phyloP scores from a whole-genome alignment of 2,329 filamentous ascomycete species.

The Cytospora leucostoma region DNA sequence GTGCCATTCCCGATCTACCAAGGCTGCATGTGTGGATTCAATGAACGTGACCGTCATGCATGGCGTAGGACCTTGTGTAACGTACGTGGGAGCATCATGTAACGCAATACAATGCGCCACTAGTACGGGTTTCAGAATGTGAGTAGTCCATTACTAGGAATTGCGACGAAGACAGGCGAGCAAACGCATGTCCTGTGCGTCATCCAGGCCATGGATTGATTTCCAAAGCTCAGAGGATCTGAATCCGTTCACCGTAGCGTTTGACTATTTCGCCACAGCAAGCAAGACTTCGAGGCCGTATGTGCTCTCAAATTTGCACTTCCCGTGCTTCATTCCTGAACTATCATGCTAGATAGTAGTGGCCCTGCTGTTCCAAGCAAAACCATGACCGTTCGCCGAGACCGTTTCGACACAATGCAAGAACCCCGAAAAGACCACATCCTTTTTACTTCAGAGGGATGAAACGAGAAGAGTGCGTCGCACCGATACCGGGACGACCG shows the following conservation, averaged over 20 bases:
- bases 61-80: no score
- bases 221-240: background rate
- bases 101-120: no score
- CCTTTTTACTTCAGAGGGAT: slow-evolving; percentile 95
- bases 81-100: no score
- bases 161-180: no score
- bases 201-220: background rate
- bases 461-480: slow-evolving; percentile 99
- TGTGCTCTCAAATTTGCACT: slow-evolving; percentile 24
- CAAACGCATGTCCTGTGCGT: no score
- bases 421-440: slow-evolving; percentile 51
- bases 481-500: slow-evolving; percentile 99
- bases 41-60: no score
- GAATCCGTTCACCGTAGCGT: background rate
- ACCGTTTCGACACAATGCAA: slow-evolving; percentile 56
- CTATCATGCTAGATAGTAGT: slow-evolving; percentile 47
- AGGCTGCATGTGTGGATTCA: no score
- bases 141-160: no score
- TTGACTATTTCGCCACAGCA: slow-evolving; percentile 13
- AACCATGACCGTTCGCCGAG: slow-evolving; percentile 60
- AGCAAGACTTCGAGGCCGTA: slow-evolving; percentile 24
- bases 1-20: no score
- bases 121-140: no score
- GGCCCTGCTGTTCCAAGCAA: slow-evolving; percentile 49
- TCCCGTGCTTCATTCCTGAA: slow-evolving; percentile 44